phyloP scores from a whole-genome alignment of 345 rosid genomes.

The Citrus sinensis region DVS_A1.0 CM039162.1:4868501-4869000 shows the following conservation, averaged over 20 bases:
- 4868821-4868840: conserved; percentile 88
- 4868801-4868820: conserved; percentile 86
- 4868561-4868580: conserved; percentile 80
- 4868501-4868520: conserved; percentile 68
- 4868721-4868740: conserved; percentile 45
- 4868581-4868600: conserved; percentile 48
- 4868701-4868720: conserved; percentile 74
- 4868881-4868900: conserved; percentile 91
- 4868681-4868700: conserved; percentile 59
- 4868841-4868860: conserved; percentile 86
- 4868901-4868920: conserved; percentile 91
- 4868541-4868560: conserved; percentile 84
- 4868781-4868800: conserved; percentile 81
- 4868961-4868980: conserved; percentile 76
- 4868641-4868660: conserved; percentile 72
- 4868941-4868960: conserved; percentile 66
- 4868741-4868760: conserved; percentile 56
- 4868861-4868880: conserved; percentile 59
- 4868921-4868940: conserved; percentile 73
- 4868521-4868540: conserved; percentile 78
- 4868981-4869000: conserved; percentile 91
- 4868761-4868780: conserved; percentile 78
- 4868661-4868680: conserved; percentile 56
- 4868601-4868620: conserved; percentile 48
- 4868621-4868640: conserved; percentile 61